Percentiles rank a stretch among this genome's conserved stretches.
Conservation (phyloP, 495 filamentous ascomycete species). For the Hypomontagnella monticulosa region DNA sequence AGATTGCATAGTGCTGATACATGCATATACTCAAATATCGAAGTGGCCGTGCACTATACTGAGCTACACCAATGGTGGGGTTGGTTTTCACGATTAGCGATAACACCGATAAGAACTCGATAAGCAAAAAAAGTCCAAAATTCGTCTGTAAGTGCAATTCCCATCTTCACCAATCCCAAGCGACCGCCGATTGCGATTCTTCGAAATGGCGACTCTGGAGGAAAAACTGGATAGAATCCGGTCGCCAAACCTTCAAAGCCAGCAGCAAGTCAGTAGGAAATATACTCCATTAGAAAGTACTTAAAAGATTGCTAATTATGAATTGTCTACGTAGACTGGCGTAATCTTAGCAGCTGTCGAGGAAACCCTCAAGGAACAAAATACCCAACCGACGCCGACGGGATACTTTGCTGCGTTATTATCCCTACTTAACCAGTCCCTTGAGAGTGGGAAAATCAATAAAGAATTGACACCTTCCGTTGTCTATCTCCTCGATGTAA, state of each 20-base stretch:
- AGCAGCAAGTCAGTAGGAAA: conserved; percentile 76
- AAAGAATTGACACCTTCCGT: conserved; percentile 87
- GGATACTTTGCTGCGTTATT: conserved; percentile 97
- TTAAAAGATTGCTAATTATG: conserved; percentile 16
- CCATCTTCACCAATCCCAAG: conserved; percentile 26
- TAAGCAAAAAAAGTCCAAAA: conserved; percentile 46
- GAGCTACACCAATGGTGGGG: conserved; percentile 37
- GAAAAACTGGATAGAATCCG: conserved; percentile 97
- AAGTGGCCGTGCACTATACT: conserved; percentile 1
- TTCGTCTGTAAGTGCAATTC: conserved; percentile 14
- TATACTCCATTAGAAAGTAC: neutral
- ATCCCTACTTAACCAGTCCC: conserved; percentile 81
- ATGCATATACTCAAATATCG: neutral
- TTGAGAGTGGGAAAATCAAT: conserved; percentile 72
- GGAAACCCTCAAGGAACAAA: conserved; percentile 87
- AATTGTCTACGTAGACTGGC: conserved; percentile 67
- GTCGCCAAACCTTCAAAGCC: conserved; percentile 93
- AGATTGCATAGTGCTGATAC: neutral
- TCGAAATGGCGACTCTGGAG: conserved; percentile 73
- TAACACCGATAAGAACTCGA: conserved; percentile 43
- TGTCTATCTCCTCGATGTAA: conserved; percentile 93
- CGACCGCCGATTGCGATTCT: conserved; percentile 50
- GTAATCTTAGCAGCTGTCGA: conserved; percentile 91
- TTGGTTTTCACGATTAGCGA: conserved; percentile 31
- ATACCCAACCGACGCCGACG: conserved; percentile 81